Evolutionary conservation across 2,329 filamentous ascomycete species (phyloP).

Genomic region (Scleromitrula shiraiana): DNA sequence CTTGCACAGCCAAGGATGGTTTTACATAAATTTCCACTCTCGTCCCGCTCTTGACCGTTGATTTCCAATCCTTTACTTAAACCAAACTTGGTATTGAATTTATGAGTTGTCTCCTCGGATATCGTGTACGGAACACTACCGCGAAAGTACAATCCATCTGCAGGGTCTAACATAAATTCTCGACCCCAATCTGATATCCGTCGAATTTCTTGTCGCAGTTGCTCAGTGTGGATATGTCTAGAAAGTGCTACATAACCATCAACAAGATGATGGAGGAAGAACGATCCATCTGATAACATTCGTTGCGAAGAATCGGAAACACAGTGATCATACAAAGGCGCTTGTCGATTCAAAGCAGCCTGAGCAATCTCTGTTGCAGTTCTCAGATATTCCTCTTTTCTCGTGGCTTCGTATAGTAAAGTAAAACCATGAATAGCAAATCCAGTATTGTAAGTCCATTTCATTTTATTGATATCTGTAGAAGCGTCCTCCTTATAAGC

Average conservation of each 20-base stretch:
- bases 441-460: slow-evolving; percentile 20
- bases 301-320: slow-evolving; percentile 5
- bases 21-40: slow-evolving; percentile 17
- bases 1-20: slow-evolving; percentile 18
- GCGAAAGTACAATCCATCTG: slow-evolving; percentile 16
- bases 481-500: slow-evolving; percentile 11
- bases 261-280: slow-evolving; percentile 19
- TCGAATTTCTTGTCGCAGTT: slow-evolving; percentile 9
- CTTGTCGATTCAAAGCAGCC: slow-evolving; percentile 12
- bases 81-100: slow-evolving; percentile 14
- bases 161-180: slow-evolving; percentile 15
- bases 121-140: slow-evolving; percentile 17
- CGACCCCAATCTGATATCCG: slow-evolving; percentile 16
- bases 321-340: slow-evolving; percentile 12
- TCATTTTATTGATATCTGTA: slow-evolving; percentile 14
- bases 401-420: slow-evolving; percentile 11
- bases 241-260: slow-evolving; percentile 16
- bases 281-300: slow-evolving; percentile 19
- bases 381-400: slow-evolving; percentile 7
- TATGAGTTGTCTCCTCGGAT: slow-evolving; percentile 10
- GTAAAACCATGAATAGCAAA: slow-evolving; percentile 18
- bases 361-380: slow-evolving; percentile 14
- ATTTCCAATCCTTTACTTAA: slow-evolving; percentile 6
- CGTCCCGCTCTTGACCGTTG: slow-evolving; percentile 17
- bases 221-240: slow-evolving; percentile 3